These are phyloP conservation scores for Solanum chacoense DNA, from an alignment of 305 asterid genomes.

Conservation along the genomic window DNA sequence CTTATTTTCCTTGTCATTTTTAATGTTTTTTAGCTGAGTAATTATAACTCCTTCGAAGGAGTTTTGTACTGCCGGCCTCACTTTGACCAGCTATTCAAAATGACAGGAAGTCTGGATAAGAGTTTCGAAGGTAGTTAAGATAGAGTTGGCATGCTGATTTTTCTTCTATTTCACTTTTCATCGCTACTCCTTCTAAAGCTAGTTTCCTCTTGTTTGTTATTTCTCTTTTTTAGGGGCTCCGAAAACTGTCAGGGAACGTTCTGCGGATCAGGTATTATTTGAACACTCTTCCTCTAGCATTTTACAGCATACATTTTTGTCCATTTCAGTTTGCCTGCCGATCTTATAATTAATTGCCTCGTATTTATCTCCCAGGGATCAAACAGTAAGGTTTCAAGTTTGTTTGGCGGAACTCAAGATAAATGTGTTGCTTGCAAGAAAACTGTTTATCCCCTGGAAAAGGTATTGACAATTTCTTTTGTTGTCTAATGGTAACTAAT, in stretches of 20 bases:
- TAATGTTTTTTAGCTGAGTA: conserved; percentile 49
- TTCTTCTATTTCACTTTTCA: background rate
- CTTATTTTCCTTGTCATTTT: background rate
- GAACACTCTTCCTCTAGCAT: background rate
- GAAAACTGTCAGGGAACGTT: conserved; percentile 39
- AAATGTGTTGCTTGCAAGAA: conserved; percentile 79
- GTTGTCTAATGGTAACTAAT: background rate
- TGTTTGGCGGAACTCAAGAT: conserved; percentile 75
- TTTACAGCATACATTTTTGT: background rate
- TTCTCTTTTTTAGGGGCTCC: conserved; percentile 37
- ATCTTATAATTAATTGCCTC: background rate
- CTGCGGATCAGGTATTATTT: conserved; percentile 27
- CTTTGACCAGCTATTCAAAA: conserved; percentile 67
- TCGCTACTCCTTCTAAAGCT: background rate
- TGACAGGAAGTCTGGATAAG: conserved; percentile 80
- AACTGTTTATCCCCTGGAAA: conserved; percentile 74
- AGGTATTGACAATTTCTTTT: conserved; percentile 31
- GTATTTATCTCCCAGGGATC: conserved; percentile 26
- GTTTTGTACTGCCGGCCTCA: conserved; percentile 79
- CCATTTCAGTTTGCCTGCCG: background rate
- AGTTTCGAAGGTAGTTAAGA: conserved; percentile 58
- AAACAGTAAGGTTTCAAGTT: conserved; percentile 43
- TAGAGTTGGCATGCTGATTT: background rate
- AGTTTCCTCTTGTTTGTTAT: background rate
- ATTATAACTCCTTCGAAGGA: conserved; percentile 69